phyloP scores from a whole-genome alignment of 1,284 basidiomycete species.

The Agaricales sp. region DNA sequence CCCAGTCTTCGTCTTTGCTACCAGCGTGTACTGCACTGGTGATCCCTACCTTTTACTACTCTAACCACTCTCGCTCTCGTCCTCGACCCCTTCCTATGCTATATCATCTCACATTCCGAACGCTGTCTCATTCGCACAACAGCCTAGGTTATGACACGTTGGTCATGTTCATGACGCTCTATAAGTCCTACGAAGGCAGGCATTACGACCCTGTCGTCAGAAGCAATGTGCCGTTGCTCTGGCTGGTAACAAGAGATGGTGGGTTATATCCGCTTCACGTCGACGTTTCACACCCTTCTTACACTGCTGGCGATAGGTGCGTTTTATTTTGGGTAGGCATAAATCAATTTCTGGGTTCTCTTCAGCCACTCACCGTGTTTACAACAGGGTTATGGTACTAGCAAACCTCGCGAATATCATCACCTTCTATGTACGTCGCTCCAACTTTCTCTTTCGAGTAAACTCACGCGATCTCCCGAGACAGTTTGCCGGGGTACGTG shows the following conservation, averaged over 20 bases:
- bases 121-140: no score
- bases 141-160: slow-evolving; percentile 30
- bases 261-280: no score
- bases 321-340: slow-evolving; percentile 28
- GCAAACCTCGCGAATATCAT: slow-evolving; percentile 30
- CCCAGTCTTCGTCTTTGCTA: no score
- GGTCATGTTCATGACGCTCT: slow-evolving; percentile 25
- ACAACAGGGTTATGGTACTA: slow-evolving; percentile 25
- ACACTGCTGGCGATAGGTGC: slow-evolving; percentile 18
- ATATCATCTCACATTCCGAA: no score
- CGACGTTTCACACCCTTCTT: no score
- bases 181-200: slow-evolving; percentile 22
- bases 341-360: no score
- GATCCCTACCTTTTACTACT: no score
- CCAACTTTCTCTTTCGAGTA: background rate
- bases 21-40: no score
- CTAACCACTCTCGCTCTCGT: no score
- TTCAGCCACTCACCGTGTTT: no score
- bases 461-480: background rate
- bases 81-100: no score
- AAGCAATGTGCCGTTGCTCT: slow-evolving; percentile 19
- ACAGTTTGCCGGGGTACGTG: slow-evolving; percentile 11
- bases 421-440: slow-evolving; percentile 25
- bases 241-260: slow-evolving; percentile 28
- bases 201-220: slow-evolving; percentile 13